These are phyloP conservation scores for Brettanomyces bruxellensis DNA, from an alignment of 805 yeast genomes.

Conservation along the genomic window DNA sequence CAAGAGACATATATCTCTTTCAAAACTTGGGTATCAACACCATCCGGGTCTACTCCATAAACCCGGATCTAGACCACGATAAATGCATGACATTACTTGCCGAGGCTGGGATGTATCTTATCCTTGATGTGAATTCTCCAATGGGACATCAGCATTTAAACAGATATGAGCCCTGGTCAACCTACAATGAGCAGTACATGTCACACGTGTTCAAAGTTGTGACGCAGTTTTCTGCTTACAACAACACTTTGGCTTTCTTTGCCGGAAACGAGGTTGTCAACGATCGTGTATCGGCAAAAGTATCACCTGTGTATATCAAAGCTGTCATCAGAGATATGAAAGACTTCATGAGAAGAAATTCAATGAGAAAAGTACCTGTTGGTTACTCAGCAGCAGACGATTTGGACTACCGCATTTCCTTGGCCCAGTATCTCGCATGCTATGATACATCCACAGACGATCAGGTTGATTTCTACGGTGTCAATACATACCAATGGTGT, in stretches of 20 bases:
- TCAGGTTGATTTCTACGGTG: constrained; percentile 73
- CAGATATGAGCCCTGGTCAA: constrained; percentile 88
- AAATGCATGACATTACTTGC: constrained; percentile 88
- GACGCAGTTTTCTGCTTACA: constrained; percentile 73
- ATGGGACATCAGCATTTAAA: constrained; percentile 68
- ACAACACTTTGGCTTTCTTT: constrained; percentile 84
- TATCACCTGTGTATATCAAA: constrained; percentile 69
- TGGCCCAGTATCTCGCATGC: constrained; percentile 77
- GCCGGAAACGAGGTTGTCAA: constrained; percentile 90
- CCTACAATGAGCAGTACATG: constrained; percentile 63
- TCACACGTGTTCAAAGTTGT: constrained; percentile 71
- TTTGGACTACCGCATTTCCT: constrained; percentile 60
- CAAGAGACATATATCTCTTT: constrained; percentile 72
- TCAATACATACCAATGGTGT: constrained; percentile 78
- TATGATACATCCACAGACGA: constrained; percentile 41
- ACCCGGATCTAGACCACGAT: constrained; percentile 77
- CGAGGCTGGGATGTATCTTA: constrained; percentile 83
- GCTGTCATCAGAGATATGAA: constrained; percentile 79
- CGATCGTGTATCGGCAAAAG: constrained; percentile 60
- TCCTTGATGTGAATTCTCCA: constrained; percentile 89
- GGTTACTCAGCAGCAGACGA: constrained; percentile 98
- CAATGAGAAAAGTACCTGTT: constrained; percentile 64
- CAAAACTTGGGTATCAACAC: constrained; percentile 84
- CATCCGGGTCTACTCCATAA: constrained; percentile 78
- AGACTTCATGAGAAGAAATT: constrained; percentile 46